Evolutionary conservation across 257 asterid genomes (phyloP).

Genomic region (Lantana camara): DNA sequence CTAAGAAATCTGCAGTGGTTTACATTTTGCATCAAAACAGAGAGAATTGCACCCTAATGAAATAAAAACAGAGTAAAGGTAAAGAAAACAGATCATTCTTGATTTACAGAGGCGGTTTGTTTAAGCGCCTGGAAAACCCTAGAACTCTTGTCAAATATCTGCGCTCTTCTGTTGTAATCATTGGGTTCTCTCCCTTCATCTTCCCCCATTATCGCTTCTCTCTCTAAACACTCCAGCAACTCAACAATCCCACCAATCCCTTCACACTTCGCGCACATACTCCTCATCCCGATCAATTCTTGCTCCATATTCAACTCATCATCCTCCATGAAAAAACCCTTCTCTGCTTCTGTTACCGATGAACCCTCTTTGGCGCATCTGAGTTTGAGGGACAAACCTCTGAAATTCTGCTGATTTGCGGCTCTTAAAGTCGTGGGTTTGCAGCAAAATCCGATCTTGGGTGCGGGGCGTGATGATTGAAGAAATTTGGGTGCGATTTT

Average conservation of each 20-base stretch:
- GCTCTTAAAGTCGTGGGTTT: neutral
- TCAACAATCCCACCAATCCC: conserved; percentile 52
- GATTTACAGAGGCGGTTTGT: conserved; percentile 20
- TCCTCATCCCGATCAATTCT: conserved; percentile 41
- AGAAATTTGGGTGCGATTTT: neutral
- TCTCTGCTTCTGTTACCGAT: conserved; percentile 25
- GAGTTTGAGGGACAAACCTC: conserved; percentile 6
- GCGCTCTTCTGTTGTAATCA: conserved; percentile 82
- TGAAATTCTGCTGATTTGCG: neutral
- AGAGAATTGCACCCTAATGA: no score
- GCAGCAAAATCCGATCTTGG: conserved; percentile 14
- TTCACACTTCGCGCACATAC: conserved; percentile 38
- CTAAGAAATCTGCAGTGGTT: no score
- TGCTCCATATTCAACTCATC: conserved; percentile 34
- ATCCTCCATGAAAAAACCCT: conserved; percentile 24
- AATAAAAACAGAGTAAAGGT: neutral
- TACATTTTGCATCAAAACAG: conserved; percentile 3
- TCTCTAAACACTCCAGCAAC: conserved; percentile 77
- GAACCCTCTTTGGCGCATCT: conserved; percentile 41
- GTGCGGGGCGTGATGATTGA: neutral
- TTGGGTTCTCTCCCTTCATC: conserved; percentile 69
- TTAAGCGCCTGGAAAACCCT: conserved; percentile 76
- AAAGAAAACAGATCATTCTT: neutral
- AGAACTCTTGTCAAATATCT: conserved; percentile 65
- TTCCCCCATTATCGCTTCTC: conserved; percentile 89